These are phyloP conservation scores for Blumeria hordei DNA, from an alignment of 2,329 filamentous ascomycete species.

Conservation along the genomic window DNA sequence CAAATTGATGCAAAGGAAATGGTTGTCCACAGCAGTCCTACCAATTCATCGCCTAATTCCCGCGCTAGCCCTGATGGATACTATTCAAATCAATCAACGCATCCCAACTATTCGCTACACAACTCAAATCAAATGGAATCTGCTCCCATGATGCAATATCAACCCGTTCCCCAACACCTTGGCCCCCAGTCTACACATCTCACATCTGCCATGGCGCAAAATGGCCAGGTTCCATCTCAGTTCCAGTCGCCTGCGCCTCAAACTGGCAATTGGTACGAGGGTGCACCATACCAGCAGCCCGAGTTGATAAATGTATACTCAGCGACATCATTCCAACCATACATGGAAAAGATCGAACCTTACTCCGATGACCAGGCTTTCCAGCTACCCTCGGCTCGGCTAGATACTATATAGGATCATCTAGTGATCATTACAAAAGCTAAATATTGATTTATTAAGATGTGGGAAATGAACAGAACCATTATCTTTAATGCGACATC, in stretches of 20 bases:
- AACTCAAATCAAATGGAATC: slow-evolving; percentile 23
- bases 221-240: slow-evolving; percentile 16
- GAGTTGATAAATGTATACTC: slow-evolving; percentile 22
- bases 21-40: slow-evolving; percentile 33
- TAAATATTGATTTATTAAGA: background rate
- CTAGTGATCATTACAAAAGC: no score
- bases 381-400: slow-evolving; percentile 33
- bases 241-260: slow-evolving; percentile 20
- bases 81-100: slow-evolving; percentile 30
- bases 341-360: slow-evolving; percentile 27
- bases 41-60: slow-evolving; percentile 30
- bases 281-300: slow-evolving; percentile 28
- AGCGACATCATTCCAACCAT: slow-evolving; percentile 17
- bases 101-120: slow-evolving; percentile 24
- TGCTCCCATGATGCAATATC: slow-evolving; percentile 17
- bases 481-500: no score
- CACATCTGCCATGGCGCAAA: slow-evolving; percentile 12
- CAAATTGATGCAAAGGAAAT: slow-evolving; percentile 18
- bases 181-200: slow-evolving; percentile 7
- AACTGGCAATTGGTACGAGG: slow-evolving; percentile 27
- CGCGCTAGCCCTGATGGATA: slow-evolving; percentile 29
- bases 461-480: background rate
- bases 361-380: slow-evolving; percentile 28
- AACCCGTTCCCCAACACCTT: slow-evolving; percentile 10
- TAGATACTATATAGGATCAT: slow-evolving; percentile 27